These are phyloP conservation scores for Triticum turgidum DNA, from an alignment of 176 grass and related monocot species.

Conservation along the genomic window DNA sequence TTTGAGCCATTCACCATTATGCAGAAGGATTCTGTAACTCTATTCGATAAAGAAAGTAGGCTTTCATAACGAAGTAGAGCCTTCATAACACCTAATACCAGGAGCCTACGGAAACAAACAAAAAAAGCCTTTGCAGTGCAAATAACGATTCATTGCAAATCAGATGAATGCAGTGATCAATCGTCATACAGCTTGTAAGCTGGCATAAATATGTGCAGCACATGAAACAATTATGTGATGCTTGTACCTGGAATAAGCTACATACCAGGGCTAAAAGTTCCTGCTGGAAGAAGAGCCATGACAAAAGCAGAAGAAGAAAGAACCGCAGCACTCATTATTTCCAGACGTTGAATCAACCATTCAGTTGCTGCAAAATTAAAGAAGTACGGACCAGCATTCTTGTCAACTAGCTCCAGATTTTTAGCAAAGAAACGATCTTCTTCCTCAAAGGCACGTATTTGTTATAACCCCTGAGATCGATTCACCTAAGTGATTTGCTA, in stretches of 20 bases:
- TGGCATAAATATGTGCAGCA: neutral
- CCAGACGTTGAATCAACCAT: slow-evolving; percentile 84
- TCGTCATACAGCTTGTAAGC: neutral
- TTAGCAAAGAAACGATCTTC: slow-evolving; percentile 85
- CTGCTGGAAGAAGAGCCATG: slow-evolving; percentile 76
- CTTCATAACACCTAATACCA: neutral
- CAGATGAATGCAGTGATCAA: slow-evolving; percentile 1
- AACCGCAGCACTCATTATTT: slow-evolving; percentile 71
- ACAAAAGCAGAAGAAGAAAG: slow-evolving; percentile 78
- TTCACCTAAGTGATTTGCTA: slow-evolving; percentile 87
- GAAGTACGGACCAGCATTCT: slow-evolving; percentile 80
- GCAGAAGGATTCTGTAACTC: neutral
- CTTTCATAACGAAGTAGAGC: neutral
- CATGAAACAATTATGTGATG: neutral
- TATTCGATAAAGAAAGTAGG: neutral
- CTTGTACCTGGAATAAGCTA: neutral
- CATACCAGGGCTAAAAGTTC: slow-evolving; percentile 83
- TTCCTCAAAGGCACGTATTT: slow-evolving; percentile 81
- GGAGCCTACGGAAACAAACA: neutral
- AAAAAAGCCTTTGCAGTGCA: neutral
- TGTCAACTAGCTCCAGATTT: slow-evolving; percentile 74
- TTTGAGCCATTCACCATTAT: neutral
- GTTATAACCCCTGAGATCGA: slow-evolving; percentile 79
- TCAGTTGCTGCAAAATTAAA: slow-evolving; percentile 83
- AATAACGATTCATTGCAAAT: neutral